Conservation (phyloP, 1,284 basidiomycete genomes). For the Sporisorium iseilematis-ciliati region DNA sequence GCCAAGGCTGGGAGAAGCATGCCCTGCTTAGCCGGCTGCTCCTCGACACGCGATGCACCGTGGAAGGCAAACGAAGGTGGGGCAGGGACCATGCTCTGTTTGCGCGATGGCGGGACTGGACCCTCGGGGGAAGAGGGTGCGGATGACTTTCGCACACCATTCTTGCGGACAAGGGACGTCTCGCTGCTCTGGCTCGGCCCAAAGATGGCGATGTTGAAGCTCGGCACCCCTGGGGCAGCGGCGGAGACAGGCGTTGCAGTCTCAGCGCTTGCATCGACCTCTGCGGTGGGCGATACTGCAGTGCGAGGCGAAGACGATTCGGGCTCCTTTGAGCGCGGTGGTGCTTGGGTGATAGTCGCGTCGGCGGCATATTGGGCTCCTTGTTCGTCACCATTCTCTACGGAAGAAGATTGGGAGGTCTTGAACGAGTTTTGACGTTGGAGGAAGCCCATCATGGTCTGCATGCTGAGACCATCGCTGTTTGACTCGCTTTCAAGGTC, state of each 20-base stretch:
- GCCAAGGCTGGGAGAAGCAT: slow-evolving; percentile 12
- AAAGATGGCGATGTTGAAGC: slow-evolving; percentile 37
- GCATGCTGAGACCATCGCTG: slow-evolving; percentile 32
- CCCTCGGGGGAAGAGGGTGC: neutral
- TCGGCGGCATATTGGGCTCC: neutral
- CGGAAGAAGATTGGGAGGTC: neutral
- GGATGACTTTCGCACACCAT: neutral
- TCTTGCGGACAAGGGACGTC: slow-evolving; percentile 5
- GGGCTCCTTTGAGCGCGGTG: neutral
- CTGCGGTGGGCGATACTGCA: neutral
- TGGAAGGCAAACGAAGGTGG: slow-evolving; percentile 47
- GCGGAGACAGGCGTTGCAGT: slow-evolving; percentile 7
- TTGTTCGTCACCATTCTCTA: neutral
- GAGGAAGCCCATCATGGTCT: slow-evolving; percentile 48
- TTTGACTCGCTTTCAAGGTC: slow-evolving; percentile 22
- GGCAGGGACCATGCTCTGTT: slow-evolving; percentile 36
- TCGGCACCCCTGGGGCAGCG: slow-evolving; percentile 18
- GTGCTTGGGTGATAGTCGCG: neutral
- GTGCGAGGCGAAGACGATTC: neutral
- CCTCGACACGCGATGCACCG: slow-evolving; percentile 4
- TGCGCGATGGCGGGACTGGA: slow-evolving; percentile 15
- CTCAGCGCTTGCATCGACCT: neutral
- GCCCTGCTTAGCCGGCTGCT: neutral
- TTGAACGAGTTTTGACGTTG: slow-evolving; percentile 26
- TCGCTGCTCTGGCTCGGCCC: slow-evolving; percentile 14